phyloP scores from a whole-genome alignment of 768 basidiomycete genomes.

The Krasilnikovozyma curviuscula region DNA sequence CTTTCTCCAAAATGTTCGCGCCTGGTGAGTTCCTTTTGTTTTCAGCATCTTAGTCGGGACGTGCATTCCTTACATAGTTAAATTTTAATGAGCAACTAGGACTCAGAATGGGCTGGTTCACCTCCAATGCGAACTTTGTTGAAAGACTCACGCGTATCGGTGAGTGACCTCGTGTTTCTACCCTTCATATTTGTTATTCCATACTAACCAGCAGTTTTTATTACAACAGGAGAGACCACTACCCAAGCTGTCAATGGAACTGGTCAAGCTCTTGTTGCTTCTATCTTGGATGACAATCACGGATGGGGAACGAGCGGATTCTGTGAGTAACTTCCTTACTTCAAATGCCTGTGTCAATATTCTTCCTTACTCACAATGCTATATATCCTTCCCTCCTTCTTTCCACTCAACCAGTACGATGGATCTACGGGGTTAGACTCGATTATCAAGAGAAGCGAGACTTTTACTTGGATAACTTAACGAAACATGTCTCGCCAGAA shows the following conservation, averaged over 20 bases:
- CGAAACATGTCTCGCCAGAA: conserved; percentile 23
- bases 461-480: conserved; percentile 30
- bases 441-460: conserved; percentile 37
- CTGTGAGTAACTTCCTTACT: too few relatives aligned
- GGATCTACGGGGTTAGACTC: conserved; percentile 32
- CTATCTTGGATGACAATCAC: too few relatives aligned
- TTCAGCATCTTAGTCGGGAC: conserved; percentile 38
- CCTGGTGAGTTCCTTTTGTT: conserved; percentile 11
- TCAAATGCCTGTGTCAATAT: too few relatives aligned
- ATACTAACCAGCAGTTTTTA: too few relatives aligned
- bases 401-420: conserved; percentile 27
- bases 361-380: too few relatives aligned
- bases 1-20: conserved; percentile 17
- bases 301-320: too few relatives aligned
- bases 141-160: conserved; percentile 30
- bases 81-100: too few relatives aligned
- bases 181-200: too few relatives aligned
- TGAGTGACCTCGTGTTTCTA: too few relatives aligned
- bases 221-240: conserved; percentile 30
- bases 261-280: conserved; percentile 33
- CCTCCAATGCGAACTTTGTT: conserved; percentile 30
- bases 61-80: too few relatives aligned
- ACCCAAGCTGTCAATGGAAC: conserved; percentile 36
- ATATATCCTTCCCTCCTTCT: too few relatives aligned
- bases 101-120: background rate